Evolutionary conservation across 2,329 filamentous ascomycete genomes (phyloP).

Genomic region (Cadophora sp.): DNA sequence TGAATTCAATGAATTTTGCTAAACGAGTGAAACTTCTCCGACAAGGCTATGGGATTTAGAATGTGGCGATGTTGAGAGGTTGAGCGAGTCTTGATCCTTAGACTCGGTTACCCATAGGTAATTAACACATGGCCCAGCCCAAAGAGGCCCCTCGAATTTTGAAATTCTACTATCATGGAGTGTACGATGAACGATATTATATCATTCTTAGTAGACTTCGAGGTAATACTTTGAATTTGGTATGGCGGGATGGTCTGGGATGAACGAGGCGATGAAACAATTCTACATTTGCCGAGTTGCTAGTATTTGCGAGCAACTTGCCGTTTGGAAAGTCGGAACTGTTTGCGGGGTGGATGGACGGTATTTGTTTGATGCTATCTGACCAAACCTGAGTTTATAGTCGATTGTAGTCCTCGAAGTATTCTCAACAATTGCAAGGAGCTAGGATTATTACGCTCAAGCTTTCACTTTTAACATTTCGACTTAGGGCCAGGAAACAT

Average conservation of each 20-base stretch:
- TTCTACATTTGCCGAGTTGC: slow-evolving; percentile 28
- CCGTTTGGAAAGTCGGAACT: slow-evolving; percentile 16
- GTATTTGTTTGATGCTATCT: slow-evolving; percentile 18
- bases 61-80: no score
- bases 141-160: slow-evolving; percentile 20
- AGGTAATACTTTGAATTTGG: slow-evolving; percentile 21
- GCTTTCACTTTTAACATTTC: slow-evolving; percentile 23
- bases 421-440: slow-evolving; percentile 23
- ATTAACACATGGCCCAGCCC: no score
- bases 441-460: slow-evolving; percentile 23
- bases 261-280: slow-evolving; percentile 24
- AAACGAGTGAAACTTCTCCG: no score
- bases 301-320: slow-evolving; percentile 21
- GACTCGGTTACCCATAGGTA: no score
- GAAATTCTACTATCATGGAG: slow-evolving; percentile 22
- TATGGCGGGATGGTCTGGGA: slow-evolving; percentile 14
- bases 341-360: slow-evolving; percentile 24
- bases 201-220: slow-evolving; percentile 21
- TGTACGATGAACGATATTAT: slow-evolving; percentile 23
- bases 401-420: slow-evolving; percentile 22
- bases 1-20: no score
- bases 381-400: slow-evolving; percentile 15
- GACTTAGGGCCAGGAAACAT: slow-evolving; percentile 26
- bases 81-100: no score
- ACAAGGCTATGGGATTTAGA: no score